Base-by-base conservation (phyloP, 768 basidiomycete genomes). In the Hypsizygus marmoreus region DNA sequence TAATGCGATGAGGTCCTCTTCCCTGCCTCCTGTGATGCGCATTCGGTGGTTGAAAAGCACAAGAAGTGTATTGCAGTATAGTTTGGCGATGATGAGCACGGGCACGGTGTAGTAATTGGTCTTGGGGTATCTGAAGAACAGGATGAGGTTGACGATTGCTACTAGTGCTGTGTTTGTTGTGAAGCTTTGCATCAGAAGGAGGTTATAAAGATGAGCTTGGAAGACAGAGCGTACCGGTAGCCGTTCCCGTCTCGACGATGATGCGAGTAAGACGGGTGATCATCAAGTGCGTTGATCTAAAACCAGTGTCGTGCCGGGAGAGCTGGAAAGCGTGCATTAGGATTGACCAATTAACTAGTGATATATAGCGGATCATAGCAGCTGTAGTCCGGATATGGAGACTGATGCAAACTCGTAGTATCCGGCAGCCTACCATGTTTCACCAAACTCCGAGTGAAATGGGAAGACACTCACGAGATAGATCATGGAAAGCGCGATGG, bases 1-100 rank as follows among this genome's bases (percentile, higher is more conserved):
- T 3, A 42, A 11, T 16, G 39, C 25, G 17, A 12, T 6, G 38
- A 33, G 17, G n/a, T 32, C 35, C 35, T 54, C 60, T 40, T 63
- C 46, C 34, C 54, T 47, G 4, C 60, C 54, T 3, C 57, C 58
- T 7, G 49, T 35, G 13, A 64, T 62, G 3, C 54, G 56, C 43
- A 60, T 54, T 2, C 65, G 59, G 29, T 53, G 56, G 47, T 66
- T 66, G 49, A 66, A 59, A 3, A 65, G 45, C 6, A 60, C 62
- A 19, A 67, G 54, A 4, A 67, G 45, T 1, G 62, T 60, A 29
- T 67, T 67, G 19, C 62, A 61, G 44, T 65, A 65, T 7, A 67
- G 44, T 32, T 65, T 64, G 9, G 62, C 58, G 22, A 64, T 54
- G 37, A 60, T 51, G 12, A 55, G 44, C 10, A 55, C 59, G 2